These are phyloP conservation scores for Rhododendron vialii DNA, from an alignment of 148 eudicot species.

Conservation along the genomic window DNA sequence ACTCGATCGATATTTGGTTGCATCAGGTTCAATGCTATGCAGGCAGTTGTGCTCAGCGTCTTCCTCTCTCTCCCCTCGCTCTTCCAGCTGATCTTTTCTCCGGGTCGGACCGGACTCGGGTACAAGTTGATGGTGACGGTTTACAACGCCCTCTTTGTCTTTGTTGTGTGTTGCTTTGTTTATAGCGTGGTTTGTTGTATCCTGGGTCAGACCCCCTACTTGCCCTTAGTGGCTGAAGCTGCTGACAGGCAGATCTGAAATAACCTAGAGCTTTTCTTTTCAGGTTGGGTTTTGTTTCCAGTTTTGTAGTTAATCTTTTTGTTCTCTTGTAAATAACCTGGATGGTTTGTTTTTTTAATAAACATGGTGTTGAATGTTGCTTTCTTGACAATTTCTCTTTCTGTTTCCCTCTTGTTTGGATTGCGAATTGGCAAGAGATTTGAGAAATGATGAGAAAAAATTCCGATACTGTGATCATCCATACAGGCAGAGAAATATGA, in stretches of 20 bases:
- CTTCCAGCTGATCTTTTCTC: conserved; percentile 49
- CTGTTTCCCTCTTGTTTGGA: neutral
- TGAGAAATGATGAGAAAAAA: neutral
- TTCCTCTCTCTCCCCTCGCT: conserved; percentile 61
- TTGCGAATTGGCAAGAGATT: neutral
- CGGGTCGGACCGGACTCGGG: conserved; percentile 60
- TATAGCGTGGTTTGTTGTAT: conserved; percentile 51
- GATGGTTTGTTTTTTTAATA: neutral
- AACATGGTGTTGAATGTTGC: neutral
- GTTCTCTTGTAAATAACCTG: neutral
- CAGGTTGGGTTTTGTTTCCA: neutral
- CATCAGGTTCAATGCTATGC: conserved; percentile 51
- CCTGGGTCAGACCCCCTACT: conserved; percentile 76
- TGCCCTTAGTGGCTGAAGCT: conserved; percentile 94
- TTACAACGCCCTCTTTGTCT: conserved; percentile 54
- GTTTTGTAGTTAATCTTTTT: neutral
- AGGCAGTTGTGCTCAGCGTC: conserved; percentile 77
- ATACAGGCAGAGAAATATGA: neutral
- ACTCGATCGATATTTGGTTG: neutral
- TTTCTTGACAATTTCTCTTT: neutral
- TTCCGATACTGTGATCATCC: neutral
- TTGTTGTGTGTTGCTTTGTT: conserved; percentile 49
- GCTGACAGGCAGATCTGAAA: conserved; percentile 70
- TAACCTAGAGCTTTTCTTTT: neutral
- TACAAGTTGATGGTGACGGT: conserved; percentile 55